Evolutionary conservation across 1,139 yeast genomes (phyloP).

Genomic region (Yamadazyma diospyri): DNA sequence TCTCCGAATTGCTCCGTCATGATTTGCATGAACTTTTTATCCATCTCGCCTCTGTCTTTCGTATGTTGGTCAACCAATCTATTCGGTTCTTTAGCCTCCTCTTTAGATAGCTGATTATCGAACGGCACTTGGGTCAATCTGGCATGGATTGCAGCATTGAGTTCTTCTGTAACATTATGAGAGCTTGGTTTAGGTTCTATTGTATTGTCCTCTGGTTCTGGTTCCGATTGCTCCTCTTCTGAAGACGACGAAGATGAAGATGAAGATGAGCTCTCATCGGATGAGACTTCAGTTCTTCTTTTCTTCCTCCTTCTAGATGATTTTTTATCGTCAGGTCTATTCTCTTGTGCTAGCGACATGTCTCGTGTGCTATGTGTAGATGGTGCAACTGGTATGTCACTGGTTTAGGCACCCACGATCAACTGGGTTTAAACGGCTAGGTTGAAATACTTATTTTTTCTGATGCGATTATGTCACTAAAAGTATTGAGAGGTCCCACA

Average conservation of each 20-base stretch:
- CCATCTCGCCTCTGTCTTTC: conserved; percentile 37
- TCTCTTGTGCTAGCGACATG: conserved; percentile 2
- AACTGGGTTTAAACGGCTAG: too few species aligned
- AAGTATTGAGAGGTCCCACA: too few species aligned
- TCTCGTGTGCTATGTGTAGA: too few species aligned
- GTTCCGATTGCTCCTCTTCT: conserved; percentile 12
- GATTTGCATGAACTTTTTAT: conserved; percentile 50
- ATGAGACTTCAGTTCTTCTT: conserved; percentile 72
- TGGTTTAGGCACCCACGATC: too few species aligned
- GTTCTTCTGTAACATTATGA: conserved; percentile 19
- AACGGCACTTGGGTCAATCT: conserved; percentile 15
- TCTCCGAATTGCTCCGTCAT: conserved; percentile 60
- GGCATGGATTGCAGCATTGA: conserved; percentile 13
- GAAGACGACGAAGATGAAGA: conserved; percentile 12
- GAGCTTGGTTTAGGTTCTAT: background rate
- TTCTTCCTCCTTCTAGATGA: conserved; percentile 54
- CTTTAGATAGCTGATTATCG: conserved; percentile 17
- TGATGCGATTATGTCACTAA: too few species aligned
- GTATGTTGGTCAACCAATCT: conserved; percentile 18
- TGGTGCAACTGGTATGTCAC: too few species aligned
- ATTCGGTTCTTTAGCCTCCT: background rate
- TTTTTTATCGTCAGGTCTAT: conserved; percentile 3
- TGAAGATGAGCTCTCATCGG: conserved; percentile 44
- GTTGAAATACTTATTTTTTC: too few species aligned
- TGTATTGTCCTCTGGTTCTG: too few species aligned